Evolutionary conservation across 805 yeast genomes (phyloP).

Genomic region (Cyberlindnera veronae): DNA sequence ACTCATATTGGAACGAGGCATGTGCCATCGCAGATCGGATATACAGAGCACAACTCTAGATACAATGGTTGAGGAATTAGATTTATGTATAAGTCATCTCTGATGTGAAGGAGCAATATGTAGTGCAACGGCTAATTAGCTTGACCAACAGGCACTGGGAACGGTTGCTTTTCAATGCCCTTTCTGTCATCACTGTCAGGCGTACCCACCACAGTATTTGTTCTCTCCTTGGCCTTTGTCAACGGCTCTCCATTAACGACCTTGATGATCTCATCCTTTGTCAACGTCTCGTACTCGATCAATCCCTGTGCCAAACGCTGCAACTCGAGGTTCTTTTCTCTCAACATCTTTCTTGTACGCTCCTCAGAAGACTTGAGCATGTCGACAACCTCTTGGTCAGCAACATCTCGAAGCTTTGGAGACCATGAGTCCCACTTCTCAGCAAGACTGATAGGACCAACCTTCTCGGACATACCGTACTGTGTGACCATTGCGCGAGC

Average conservation of each 20-base stretch:
- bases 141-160: slow-evolving; percentile 30
- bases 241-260: slow-evolving; percentile 78
- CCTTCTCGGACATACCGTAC: slow-evolving; percentile 91
- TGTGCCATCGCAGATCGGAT: slow-evolving; percentile 10
- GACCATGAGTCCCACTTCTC: slow-evolving; percentile 97
- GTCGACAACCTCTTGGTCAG: slow-evolving; percentile 87
- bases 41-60: slow-evolving; percentile 10
- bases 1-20: slow-evolving; percentile 9
- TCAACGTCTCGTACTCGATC: slow-evolving; percentile 91
- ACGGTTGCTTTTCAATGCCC: slow-evolving; percentile 30
- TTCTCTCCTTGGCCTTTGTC: slow-evolving; percentile 60
- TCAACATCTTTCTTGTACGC: slow-evolving; percentile 69
- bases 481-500: slow-evolving; percentile 97
- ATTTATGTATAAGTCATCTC: too few species aligned
- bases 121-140: too few species aligned
- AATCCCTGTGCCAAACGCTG: slow-evolving; percentile 89
- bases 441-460: slow-evolving; percentile 87
- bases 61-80: too few species aligned
- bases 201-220: slow-evolving; percentile 72
- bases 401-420: slow-evolving; percentile 77
- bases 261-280: slow-evolving; percentile 84
- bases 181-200: slow-evolving; percentile 44
- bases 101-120: too few species aligned
- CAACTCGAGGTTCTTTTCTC: slow-evolving; percentile 62
- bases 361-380: slow-evolving; percentile 71